Percentiles rank a stretch among this genome's conserved stretches.
Conservation (phyloP, 2,329 filamentous ascomycete genomes). For the Stachybotrys echinatus region DNA sequence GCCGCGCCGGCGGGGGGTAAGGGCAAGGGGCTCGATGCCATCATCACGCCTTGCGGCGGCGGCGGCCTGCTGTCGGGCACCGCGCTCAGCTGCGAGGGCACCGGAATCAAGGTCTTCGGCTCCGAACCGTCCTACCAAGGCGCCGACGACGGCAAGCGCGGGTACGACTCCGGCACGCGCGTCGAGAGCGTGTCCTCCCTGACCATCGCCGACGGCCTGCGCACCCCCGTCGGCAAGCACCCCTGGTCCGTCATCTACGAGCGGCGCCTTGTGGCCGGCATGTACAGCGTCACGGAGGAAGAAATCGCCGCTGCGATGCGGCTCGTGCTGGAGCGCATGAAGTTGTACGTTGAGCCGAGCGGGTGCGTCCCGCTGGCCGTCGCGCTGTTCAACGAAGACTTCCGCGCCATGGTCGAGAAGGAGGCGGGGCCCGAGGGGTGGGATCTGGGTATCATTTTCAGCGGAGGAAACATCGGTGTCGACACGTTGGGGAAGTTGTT, state of each 20-base stretch:
- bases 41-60: slow-evolving; percentile 81
- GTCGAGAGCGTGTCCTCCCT: slow-evolving; percentile 66
- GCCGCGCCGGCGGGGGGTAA: slow-evolving; percentile 6
- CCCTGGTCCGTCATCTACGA: slow-evolving; percentile 78
- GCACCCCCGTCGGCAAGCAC: slow-evolving; percentile 71
- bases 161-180: slow-evolving; percentile 58
- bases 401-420: slow-evolving; percentile 61
- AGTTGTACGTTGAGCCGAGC: slow-evolving; percentile 86
- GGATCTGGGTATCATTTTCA: slow-evolving; percentile 59
- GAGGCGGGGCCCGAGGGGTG: slow-evolving; percentile 71
- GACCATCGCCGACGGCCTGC: slow-evolving; percentile 83
- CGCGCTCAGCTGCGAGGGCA: slow-evolving; percentile 69
- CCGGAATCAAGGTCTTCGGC: slow-evolving; percentile 73
- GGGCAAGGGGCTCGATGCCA: slow-evolving; percentile 51
- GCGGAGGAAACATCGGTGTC: slow-evolving; percentile 54
- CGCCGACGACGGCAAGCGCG: slow-evolving; percentile 75
- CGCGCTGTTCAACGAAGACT: slow-evolving; percentile 80
- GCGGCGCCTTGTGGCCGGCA: slow-evolving; percentile 59
- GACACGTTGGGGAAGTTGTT: slow-evolving; percentile 50
- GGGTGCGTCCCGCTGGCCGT: slow-evolving; percentile 80
- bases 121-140: slow-evolving; percentile 80
- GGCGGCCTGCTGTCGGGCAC: slow-evolving; percentile 84
- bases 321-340: slow-evolving; percentile 80
- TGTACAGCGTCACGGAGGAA: slow-evolving; percentile 72
- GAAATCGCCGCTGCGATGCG: slow-evolving; percentile 74